These are phyloP conservation scores for Solanum raphanifolium DNA, from an alignment of 257 asterid species.

Conservation along the genomic window DNA sequence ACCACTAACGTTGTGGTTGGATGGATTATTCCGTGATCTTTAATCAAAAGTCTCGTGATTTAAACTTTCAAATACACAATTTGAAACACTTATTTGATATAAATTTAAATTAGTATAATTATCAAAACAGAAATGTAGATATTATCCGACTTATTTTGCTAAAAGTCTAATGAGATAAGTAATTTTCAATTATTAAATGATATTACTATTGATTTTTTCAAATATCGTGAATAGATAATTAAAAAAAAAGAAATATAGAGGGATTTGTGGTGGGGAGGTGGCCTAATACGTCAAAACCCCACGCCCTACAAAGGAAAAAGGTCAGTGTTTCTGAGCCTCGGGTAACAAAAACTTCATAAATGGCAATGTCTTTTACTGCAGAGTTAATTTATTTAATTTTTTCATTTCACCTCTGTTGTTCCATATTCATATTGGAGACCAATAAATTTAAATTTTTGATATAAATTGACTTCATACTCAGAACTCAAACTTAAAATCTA, in stretches of 20 bases:
- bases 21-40: rapidly evolving
- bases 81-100: no score
- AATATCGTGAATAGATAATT: neutral
- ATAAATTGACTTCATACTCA: rapidly evolving
- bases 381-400: neutral
- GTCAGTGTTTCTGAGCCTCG: conserved; percentile 20
- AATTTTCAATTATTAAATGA: no score
- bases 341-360: conserved; percentile 9
- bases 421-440: no score
- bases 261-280: conserved; percentile 6
- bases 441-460: no score
- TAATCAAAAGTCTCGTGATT: neutral
- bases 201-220: no score
- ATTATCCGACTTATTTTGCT: neutral
- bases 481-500: rapidly evolving
- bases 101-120: no score
- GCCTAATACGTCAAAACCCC: conserved; percentile 64
- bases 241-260: neutral
- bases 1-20: neutral
- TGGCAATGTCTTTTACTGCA: neutral
- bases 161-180: neutral
- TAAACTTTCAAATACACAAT: neutral
- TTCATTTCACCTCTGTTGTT: no score
- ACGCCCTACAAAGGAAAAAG: conserved; percentile 31
- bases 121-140: neutral